Evolutionary conservation across 164 flowering plant genomes (phyloP), one percentile per base, ranked within the genome.

Genomic region (Piper betle): DNA sequence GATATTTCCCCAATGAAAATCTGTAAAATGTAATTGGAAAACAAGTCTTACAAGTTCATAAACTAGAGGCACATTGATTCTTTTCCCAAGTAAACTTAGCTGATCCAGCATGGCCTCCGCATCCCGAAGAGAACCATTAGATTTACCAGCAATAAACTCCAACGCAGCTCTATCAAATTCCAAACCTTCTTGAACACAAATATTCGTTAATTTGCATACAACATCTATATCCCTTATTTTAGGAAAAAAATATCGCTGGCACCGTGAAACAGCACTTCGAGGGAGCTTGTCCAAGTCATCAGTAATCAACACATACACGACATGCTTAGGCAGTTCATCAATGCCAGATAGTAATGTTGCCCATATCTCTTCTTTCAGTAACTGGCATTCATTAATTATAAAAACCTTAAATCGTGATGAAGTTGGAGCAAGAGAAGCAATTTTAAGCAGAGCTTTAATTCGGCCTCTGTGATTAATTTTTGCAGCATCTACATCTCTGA

Each of bases 61-160:
- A 12, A 81, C 83, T 68, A 82, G 68, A 53, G 94, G 68, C 58
- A 81, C 59, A 5, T 94, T 86, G 59, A 93, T 84, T 69, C 74
- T 78, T 78, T 77, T 82, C 37, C 97, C 92, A 61, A 90, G 89
- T 77, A 93, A 77, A 71, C 96, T 86, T 20, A 90, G 81, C 69
- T 93, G 98, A 66, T 93, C 98, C 61, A 93, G 90, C 84, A 85
- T 84, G 78, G 83, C 86, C 68, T 89, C 98, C 20, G 97, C 97
- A 74, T 93, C 97, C 62, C 94, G 83, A 64, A 90, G 76, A 19
- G 98, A 93, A 59, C 98, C 97, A 76, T 75, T 77, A 17, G 97
- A 81, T 73, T 76, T 86, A 43, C 81, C 65, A 67, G 94, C 91
- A 75, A 93, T 68, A 64, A 89, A 86, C 39, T 85, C 83, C 64